Percentiles rank a stretch among this genome's conserved stretches.
phyloP scores from a whole-genome alignment of 768 basidiomycete species.

The Phaffia tasmanica region DNA sequence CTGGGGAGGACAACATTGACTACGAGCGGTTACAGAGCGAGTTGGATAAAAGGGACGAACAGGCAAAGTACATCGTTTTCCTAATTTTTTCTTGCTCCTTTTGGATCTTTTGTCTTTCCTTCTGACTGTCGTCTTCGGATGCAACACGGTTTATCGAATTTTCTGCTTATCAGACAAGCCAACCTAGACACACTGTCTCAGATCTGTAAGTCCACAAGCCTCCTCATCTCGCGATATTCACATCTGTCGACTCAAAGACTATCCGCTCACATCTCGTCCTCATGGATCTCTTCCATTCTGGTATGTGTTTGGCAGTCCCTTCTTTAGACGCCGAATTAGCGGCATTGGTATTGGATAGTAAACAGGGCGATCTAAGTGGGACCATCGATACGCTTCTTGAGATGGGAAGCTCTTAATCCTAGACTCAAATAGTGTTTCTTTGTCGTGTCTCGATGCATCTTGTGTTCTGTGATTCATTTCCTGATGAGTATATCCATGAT shows the following conservation, averaged over 20 bases:
- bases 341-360: slow-evolving; percentile 20
- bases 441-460: no score
- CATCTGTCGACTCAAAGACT: not conserved
- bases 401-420: slow-evolving; percentile 17
- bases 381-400: slow-evolving; percentile 22
- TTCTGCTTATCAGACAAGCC: slow-evolving; percentile 2
- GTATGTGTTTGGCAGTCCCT: slow-evolving; percentile 17
- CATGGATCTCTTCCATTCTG: not conserved
- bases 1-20: slow-evolving; percentile 20
- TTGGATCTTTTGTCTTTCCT: not conserved
- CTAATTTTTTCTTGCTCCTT: not conserved
- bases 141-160: not conserved
- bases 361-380: slow-evolving; percentile 18
- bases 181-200: not conserved
- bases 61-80: slow-evolving; percentile 1
- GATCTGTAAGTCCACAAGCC: slow-evolving; percentile 8
- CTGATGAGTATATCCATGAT: no score
- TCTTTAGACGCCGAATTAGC: slow-evolving; percentile 20
- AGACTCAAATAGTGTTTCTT: no score
- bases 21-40: slow-evolving; percentile 19
- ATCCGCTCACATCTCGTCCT: not conserved
- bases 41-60: slow-evolving; percentile 18
- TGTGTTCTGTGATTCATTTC: no score
- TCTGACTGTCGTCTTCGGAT: not conserved
- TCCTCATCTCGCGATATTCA: not conserved